Base-by-base conservation (phyloP, 164 flowering plant species). In the Nelumbo lutea region DNA sequence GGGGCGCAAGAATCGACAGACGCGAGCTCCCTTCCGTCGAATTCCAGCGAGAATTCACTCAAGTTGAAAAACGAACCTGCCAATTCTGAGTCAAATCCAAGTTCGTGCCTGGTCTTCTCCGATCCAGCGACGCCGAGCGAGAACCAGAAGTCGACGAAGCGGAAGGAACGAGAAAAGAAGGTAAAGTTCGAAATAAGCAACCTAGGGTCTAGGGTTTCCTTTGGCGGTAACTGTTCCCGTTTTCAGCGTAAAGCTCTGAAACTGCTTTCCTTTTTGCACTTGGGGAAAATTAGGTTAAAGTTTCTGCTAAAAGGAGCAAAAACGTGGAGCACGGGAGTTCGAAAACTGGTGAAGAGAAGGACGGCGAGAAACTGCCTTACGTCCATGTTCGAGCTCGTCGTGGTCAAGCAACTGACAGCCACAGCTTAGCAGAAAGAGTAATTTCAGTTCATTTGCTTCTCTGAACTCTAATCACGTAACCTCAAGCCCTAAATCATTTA, bases 341-440 rank as follows among this genome's bases (percentile, higher is more conserved):
- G 48, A 65, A 64, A 46, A 40, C 55, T 11, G 53, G 27, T 38
- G 57, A 40, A 11, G 45, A 70, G 0, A 83, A 75, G 9, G 88
- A 82, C 15, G 80, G 83, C 3, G 92, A 91, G 78, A 83, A 86
- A 81, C 87, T 93, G 68, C 96, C 98, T 10, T 93, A 90, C 63
- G 98, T 93, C 61, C 96, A 93, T 68, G 98, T 93, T 61, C 85
- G 98, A 63, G 96, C 96, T 73, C 91, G 96, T 64, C 90, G 98
- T 4, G 98, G 98, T 50, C 87, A 93, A 74, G 98, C 98, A 8
- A 93, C 98, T 1, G 93, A 89, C 71, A 93, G 95, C 82, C 98
- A 93, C 72, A 93, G 98, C 87, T 80, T 93, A 72, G 98, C 98
- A 39, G 98, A 93, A 73, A 76, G 98, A 78, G 98, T 93, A 89